Percentiles rank a stretch among this genome's conserved stretches.
These are phyloP conservation scores for Haematococcus sp. DNA, from an alignment of 139 green algal species.

Conservation along the genomic window DNA sequence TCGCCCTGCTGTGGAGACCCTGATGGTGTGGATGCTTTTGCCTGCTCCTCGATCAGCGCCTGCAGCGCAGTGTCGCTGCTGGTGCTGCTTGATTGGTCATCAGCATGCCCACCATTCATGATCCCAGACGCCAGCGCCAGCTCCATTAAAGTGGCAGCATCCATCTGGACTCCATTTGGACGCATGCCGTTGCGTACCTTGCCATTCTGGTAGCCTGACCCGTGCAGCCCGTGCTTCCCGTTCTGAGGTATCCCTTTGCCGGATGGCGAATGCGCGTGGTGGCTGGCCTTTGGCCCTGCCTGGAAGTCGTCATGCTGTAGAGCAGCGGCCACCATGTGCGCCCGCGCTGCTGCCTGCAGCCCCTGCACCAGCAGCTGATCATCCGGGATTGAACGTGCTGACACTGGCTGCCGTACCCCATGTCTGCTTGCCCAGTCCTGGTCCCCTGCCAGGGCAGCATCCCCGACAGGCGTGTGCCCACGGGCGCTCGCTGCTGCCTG, in stretches of 20 bases:
- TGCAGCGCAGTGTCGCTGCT: not conserved
- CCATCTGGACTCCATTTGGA: not conserved
- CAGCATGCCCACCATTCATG: not conserved
- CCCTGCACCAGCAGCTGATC: not conserved
- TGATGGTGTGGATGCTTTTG: not conserved
- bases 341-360: not conserved
- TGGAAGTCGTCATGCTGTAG: not conserved
- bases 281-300: not conserved
- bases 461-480: too few species aligned
- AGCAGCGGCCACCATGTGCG: not conserved
- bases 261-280: not conserved
- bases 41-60: not conserved
- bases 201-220: slow-evolving; percentile 3
- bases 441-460: too few species aligned
- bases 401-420: too few species aligned
- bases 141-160: not conserved
- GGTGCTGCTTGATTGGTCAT: not conserved
- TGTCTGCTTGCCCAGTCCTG: too few species aligned
- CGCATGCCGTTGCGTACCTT: slow-evolving; percentile 5
- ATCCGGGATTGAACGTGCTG: too few species aligned
- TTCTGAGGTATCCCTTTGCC: not conserved
- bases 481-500: too few species aligned
- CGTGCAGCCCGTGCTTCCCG: not conserved
- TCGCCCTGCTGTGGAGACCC: not conserved
- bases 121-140: too few species aligned